Percentiles rank a stretch among this genome's conserved stretches.
These are phyloP conservation scores for Bryum argenteum DNA, from an alignment of 225 moss, liverwort and hornwort genomes.

Conservation along the genomic window DNA sequence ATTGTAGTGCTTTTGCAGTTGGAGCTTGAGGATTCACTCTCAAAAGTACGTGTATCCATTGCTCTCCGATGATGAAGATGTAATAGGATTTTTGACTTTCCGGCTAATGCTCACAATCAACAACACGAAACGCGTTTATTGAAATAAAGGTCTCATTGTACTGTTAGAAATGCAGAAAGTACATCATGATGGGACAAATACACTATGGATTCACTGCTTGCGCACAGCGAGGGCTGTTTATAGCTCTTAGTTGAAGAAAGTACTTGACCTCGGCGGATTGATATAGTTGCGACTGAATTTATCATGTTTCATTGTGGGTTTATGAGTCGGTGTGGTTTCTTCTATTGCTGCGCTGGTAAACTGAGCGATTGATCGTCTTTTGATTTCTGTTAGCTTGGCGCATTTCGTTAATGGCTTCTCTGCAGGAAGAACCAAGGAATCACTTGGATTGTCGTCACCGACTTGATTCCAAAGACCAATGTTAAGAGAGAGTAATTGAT, in stretches of 20 bases:
- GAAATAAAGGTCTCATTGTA: not conserved
- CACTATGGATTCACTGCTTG: not conserved
- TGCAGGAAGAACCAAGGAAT: constrained; percentile 80
- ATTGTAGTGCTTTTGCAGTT: constrained; percentile 30
- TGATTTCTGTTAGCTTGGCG: not conserved
- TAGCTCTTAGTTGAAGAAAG: not conserved
- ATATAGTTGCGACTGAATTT: not conserved
- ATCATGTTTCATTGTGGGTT: not conserved
- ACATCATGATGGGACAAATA: not conserved
- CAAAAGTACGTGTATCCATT: constrained; percentile 30
- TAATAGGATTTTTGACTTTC: not conserved
- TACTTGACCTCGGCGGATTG: not conserved
- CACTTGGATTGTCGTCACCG: constrained; percentile 68
- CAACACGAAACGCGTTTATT: not conserved
- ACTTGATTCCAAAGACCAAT: constrained; percentile 71
- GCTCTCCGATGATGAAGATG: not conserved
- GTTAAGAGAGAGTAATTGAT: constrained; percentile 72
- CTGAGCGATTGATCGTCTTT: not conserved
- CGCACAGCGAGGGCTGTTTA: not conserved
- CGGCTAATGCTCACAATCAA: not conserved
- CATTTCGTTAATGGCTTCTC: not conserved
- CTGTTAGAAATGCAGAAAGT: constrained; percentile 1
- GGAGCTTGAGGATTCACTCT: constrained; percentile 38
- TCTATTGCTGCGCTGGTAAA: not conserved
- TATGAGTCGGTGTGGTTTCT: not conserved